Base-by-base conservation (phyloP, 2,329 filamentous ascomycete genomes). In the Dactylellina cionopaga region DNA sequence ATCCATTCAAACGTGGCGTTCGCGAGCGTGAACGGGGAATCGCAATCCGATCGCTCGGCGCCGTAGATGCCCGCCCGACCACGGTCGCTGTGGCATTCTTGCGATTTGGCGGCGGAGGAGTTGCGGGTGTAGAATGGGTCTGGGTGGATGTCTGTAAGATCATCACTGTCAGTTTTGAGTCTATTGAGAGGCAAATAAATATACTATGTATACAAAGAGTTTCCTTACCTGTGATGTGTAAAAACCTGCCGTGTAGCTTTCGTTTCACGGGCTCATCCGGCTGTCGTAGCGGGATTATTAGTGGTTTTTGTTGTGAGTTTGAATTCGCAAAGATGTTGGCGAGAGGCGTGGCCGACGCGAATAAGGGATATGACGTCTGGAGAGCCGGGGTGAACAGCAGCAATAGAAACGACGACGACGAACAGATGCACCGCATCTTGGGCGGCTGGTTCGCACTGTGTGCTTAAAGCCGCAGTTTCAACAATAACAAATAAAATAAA, bases 1-100 rank as follows among this genome's bases (percentile, higher is more conserved):
- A 99, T 90, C 94, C 94, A 99, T 77, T 89, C 85, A 78, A 98
- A 92, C 0, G 94, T 98, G 77, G 91, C 90, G 80, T 98, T 91
- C 73, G 96, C 83, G 15, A 99, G 87, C 0, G 89, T 83, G 69
- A 89, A 81, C 0, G 95, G 94, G 1, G 91, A 87, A 81, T 99
- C 95, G 84, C 95, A 99, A 70, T 92, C 91, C 6, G 91, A 91
- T 0, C 89, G 92, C 80, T 95, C 91, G 62, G 92, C 89, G 77
- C 95, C 95, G 78, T 92, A 95, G 54, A 86, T 84, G 46, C 93
- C 94, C 5, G 94, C 90, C 4, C 87, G 83, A 10, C 95, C 95
- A 69, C 87, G 83, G 69, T 89, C 89, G 63, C 89, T 85, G 79
- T 99, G 95, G 81, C 95, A 99, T 73, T 90, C 89, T 74, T 86